These are phyloP conservation scores for Circinella minor DNA, from an alignment of 371 early-diverging fungal species.

Conservation along the genomic window DNA sequence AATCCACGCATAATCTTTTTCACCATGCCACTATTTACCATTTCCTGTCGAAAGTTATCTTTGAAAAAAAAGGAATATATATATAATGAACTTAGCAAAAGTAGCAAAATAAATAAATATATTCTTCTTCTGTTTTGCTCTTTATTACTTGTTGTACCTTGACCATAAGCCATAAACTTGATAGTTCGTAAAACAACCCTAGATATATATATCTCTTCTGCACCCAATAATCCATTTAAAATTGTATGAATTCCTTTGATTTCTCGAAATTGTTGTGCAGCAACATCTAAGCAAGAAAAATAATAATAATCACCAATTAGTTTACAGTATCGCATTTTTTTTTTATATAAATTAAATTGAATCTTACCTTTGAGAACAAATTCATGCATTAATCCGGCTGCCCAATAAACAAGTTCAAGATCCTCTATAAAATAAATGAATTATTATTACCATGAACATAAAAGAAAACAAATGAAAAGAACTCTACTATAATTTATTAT, in stretches of 20 bases:
- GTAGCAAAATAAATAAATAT: not conserved
- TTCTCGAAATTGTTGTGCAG: conserved; percentile 59
- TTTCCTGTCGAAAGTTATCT: conserved; percentile 53
- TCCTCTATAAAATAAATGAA: conserved; percentile 55
- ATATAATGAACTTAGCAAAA: not conserved
- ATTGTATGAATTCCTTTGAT: conserved; percentile 68
- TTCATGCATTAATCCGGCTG: conserved; percentile 81
- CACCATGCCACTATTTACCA: conserved; percentile 63
- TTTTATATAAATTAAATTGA: not conserved
- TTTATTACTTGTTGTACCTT: conserved; percentile 40
- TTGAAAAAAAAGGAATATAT: not conserved
- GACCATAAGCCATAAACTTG: conserved; percentile 71
- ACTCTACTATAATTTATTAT: not conserved
- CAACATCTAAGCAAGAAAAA: conserved; percentile 41
- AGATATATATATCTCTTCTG: conserved; percentile 73
- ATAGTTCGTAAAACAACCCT: conserved; percentile 72
- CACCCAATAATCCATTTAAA: conserved; percentile 57
- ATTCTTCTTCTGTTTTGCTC: not conserved
- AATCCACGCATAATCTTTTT: conserved; percentile 66
- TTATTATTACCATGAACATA: not conserved
- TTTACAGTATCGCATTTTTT: not conserved
- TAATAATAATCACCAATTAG: not conserved
- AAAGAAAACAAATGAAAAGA: not conserved
- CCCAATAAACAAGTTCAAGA: conserved; percentile 82
- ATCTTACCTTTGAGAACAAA: conserved; percentile 68